Conservation (phyloP, 257 asterid genomes). For the Solanum chaucha region DNA sequence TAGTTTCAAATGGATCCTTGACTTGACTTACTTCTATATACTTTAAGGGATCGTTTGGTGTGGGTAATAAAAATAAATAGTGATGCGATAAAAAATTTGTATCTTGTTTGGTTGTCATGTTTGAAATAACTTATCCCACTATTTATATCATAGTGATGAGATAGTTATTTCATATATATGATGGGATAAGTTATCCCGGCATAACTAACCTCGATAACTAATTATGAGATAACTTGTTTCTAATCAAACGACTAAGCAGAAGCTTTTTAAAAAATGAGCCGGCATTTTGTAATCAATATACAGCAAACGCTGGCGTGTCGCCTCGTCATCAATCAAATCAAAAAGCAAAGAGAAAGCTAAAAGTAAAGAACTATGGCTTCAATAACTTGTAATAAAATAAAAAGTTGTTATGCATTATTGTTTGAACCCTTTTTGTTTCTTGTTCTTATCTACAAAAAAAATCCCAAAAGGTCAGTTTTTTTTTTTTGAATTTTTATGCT, state of each 20-base stretch:
- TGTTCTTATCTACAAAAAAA: not conserved
- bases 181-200: too few species aligned
- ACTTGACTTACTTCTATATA: not conserved
- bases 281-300: not conserved
- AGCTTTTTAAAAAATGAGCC: too few species aligned
- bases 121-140: too few species aligned
- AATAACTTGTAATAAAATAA: not conserved
- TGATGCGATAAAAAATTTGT: too few species aligned
- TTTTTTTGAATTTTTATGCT: not conserved
- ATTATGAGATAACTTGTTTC: too few species aligned
- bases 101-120: too few species aligned
- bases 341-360: not conserved
- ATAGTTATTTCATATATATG: too few species aligned
- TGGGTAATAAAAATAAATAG: too few species aligned
- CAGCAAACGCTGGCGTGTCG: not conserved
- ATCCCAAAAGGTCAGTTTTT: not conserved
- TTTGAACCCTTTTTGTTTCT: not conserved
- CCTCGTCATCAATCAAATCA: not conserved
- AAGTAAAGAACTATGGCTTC: not conserved
- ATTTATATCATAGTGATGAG: too few species aligned
- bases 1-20: not conserved
- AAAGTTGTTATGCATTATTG: not conserved
- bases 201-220: too few species aligned
- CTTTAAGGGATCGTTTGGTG: too few species aligned
- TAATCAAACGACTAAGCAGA: rapidly evolving